Evolutionary conservation across 2,329 filamentous ascomycete genomes (phyloP).

Genomic region (Fonsecaea multimorphosa): DNA sequence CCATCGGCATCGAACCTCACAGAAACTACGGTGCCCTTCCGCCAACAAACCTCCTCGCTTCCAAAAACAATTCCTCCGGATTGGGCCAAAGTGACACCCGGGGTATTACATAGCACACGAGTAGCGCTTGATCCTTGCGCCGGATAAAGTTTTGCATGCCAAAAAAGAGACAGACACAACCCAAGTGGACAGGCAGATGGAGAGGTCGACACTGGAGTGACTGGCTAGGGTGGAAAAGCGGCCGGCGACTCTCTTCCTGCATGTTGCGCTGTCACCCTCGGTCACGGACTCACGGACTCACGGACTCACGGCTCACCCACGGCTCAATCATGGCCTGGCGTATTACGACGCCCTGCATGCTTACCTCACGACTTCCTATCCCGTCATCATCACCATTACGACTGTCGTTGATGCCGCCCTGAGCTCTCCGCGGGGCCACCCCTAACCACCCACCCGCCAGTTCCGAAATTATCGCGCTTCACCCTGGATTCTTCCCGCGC

Average conservation of each 20-base stretch:
- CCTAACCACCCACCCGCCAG: not conserved
- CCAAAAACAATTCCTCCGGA: not conserved
- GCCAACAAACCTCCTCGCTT: too few species aligned
- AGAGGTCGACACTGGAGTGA: too few species aligned
- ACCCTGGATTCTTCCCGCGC: not conserved
- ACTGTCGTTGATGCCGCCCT: too few species aligned
- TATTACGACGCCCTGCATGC: constrained; percentile 17
- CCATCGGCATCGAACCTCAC: not conserved
- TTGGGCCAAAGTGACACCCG: not conserved
- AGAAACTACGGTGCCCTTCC: not conserved
- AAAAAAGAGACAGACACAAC: not conserved
- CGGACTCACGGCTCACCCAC: too few species aligned
- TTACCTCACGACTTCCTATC: constrained; percentile 19
- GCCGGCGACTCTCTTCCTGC: not conserved
- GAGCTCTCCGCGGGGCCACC: not conserved
- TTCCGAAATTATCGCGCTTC: not conserved
- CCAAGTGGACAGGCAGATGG: too few species aligned
- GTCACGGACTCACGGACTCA: too few species aligned
- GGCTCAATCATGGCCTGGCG: too few species aligned
- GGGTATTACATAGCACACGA: not conserved
- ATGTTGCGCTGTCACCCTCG: not conserved
- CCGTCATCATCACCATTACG: constrained; percentile 2
- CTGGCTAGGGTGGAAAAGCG: not conserved
- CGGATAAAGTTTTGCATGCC: constrained; percentile 2
- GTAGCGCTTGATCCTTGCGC: constrained; percentile 4